Evolutionary conservation across 208 protist species (phyloP), one percentile per base, ranked within the genome.

Genomic region (Balamuthia mandrillaris): DNA sequence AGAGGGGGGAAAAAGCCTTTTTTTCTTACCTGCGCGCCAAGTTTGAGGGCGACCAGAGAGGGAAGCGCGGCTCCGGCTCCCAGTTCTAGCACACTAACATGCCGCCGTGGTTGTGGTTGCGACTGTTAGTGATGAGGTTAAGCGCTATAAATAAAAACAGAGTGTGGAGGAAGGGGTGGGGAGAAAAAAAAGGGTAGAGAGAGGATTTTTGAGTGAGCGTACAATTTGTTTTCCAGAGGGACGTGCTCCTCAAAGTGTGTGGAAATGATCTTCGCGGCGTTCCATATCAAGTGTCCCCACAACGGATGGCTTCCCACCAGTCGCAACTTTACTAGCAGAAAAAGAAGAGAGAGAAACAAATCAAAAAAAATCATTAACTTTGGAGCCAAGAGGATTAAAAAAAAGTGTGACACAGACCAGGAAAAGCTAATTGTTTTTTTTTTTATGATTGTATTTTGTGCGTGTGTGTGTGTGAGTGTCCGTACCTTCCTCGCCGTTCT

Each of bases 31-130:
- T 68, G 84, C 49, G 78, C 86, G 10, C 44, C 42, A 54, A 82
- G 65, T 24, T 86, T 74, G 54, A 78, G 29, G 33, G 78, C 86
- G 27, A 88, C 44, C 70, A 85, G 61, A 33, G 77, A 88, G 37
- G 86, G 86, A 54, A 88, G 70, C 18, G 81, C 49, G 65, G 47
- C 86, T 14, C 75, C 86, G 54, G 86, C 51, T 4, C 86, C 86
- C 16, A 88, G 66, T 42, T 88, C 86, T 0, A 88, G 79, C 14
- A 88, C 86, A n/a, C 86, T 88, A n/a, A 85, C 86, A 44, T 88
- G 58, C 85, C 85, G 56, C 42, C 60, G 58, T 29, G 37, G 77
- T 66, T 29, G 42, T 58, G 58, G 4, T 9, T 18, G 9, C 52
- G 54, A n/a, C n/a, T 88, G 24, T n/a, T n/a, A n/a, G n/a, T n/a